These are phyloP conservation scores for Penicillium sp. DNA, from an alignment of 2,329 filamentous ascomycete species.

Conservation along the genomic window DNA sequence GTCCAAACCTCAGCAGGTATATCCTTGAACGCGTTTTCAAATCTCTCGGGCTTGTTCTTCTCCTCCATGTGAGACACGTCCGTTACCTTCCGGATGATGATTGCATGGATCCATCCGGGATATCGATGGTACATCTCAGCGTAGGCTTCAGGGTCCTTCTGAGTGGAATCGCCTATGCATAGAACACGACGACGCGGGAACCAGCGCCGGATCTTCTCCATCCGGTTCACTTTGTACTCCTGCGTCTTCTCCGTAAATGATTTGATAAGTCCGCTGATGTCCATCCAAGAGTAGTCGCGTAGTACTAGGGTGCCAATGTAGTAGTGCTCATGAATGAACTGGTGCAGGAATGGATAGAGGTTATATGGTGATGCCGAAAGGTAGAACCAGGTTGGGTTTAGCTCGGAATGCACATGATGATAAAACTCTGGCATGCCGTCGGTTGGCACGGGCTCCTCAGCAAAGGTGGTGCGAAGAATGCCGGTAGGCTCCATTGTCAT, in stretches of 20 bases:
- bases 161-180: constrained; percentile 84
- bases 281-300: constrained; percentile 81
- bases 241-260: constrained; percentile 76
- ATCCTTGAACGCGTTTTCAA: constrained; percentile 74
- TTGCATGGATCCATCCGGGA: constrained; percentile 72
- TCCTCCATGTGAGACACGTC: constrained; percentile 70
- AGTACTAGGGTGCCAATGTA: constrained; percentile 76
- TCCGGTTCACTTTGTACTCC: constrained; percentile 77
- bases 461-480: constrained; percentile 79
- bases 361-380: constrained; percentile 92
- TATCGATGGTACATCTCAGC: constrained; percentile 67
- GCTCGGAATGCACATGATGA: constrained; percentile 54
- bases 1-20: constrained; percentile 70
- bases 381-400: constrained; percentile 80
- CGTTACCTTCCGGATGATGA: constrained; percentile 79
- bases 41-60: constrained; percentile 69
- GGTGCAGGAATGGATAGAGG: constrained; percentile 77
- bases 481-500: constrained; percentile 73
- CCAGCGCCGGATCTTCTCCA: constrained; percentile 72
- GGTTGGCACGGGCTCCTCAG: constrained; percentile 66
- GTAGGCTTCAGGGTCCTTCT: constrained; percentile 86
- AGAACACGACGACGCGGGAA: constrained; percentile 75
- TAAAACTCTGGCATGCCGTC: constrained; percentile 84
- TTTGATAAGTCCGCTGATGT: constrained; percentile 70
- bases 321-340: constrained; percentile 67